phyloP scores from a whole-genome alignment of 2,329 filamentous ascomycete species.

The Pseudovirgaria hyperparasitica region DNA sequence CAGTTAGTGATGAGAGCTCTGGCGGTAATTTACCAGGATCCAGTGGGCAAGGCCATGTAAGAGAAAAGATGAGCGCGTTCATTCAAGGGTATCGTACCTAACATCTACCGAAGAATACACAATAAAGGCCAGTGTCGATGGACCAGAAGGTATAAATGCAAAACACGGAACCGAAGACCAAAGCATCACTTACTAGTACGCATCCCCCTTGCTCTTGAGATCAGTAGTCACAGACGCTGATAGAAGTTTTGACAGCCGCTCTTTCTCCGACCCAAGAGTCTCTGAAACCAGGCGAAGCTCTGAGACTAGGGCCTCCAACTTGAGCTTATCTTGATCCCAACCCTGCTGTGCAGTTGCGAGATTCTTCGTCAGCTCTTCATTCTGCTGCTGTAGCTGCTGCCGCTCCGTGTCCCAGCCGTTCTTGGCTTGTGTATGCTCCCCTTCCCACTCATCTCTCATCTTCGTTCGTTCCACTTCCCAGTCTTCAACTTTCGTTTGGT shows the following conservation, averaged over 20 bases:
- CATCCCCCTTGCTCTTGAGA: slow-evolving; percentile 30
- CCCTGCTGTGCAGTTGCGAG: slow-evolving; percentile 5
- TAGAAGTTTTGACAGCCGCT: slow-evolving; percentile 28
- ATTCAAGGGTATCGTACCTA: slow-evolving; percentile 4
- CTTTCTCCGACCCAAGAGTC: slow-evolving; percentile 29
- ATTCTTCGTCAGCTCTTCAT: slow-evolving; percentile 22
- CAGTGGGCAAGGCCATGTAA: slow-evolving; percentile 5
- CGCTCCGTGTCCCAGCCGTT: too few species aligned
- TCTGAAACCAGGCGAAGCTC: slow-evolving; percentile 18
- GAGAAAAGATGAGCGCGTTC: slow-evolving; percentile 15
- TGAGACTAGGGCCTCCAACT: slow-evolving; percentile 8
- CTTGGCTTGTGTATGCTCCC: slow-evolving; percentile 1
- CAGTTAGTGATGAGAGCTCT: slow-evolving; percentile 3
- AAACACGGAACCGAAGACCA: slow-evolving; percentile 1
- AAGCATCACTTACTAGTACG: slow-evolving; percentile 29
- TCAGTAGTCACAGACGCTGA: slow-evolving; percentile 29
- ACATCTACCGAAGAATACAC: neutral
- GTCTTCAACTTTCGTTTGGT: too few species aligned
- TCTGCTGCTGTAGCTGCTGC: too few species aligned
- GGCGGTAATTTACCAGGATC: slow-evolving; percentile 10
- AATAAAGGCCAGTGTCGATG: neutral
- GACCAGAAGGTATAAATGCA: neutral
- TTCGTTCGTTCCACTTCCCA: neutral
- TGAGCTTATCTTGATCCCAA: slow-evolving; percentile 14
- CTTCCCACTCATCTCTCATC: neutral